Percentiles rank a stretch among this genome's conserved stretches.
Evolutionary conservation across 2,329 filamentous ascomycete species (phyloP).

Genomic region (Microdochium paspali): DNA sequence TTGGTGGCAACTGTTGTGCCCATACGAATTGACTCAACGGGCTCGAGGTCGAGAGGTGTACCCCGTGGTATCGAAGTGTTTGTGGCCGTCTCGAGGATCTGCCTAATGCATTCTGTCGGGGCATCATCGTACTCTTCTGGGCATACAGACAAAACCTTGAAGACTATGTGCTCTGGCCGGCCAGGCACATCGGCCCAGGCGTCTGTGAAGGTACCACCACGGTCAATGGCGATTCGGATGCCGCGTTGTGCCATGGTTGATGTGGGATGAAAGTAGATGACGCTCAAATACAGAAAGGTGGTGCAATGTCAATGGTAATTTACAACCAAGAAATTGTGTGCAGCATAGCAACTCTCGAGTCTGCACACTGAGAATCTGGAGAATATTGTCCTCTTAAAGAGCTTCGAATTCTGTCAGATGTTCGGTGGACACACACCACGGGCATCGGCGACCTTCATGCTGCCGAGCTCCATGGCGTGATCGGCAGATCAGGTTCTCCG

Average conservation of each 20-base stretch:
- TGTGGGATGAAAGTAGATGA: neutral
- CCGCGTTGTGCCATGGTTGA: neutral
- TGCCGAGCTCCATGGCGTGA: too few species aligned
- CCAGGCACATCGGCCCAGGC: slow-evolving; percentile 56
- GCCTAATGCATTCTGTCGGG: slow-evolving; percentile 60
- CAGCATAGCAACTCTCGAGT: too few species aligned
- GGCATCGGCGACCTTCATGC: too few species aligned
- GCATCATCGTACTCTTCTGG: slow-evolving; percentile 63
- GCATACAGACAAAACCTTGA: slow-evolving; percentile 69
- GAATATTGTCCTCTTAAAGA: too few species aligned
- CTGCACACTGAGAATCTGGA: too few species aligned
- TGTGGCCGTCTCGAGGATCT: slow-evolving; percentile 53
- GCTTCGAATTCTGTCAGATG: too few species aligned
- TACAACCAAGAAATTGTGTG: too few species aligned
- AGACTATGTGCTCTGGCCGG: slow-evolving; percentile 54
- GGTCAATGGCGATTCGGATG: slow-evolving; percentile 30
- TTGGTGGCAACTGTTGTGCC: slow-evolving; percentile 71
- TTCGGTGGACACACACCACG: too few species aligned
- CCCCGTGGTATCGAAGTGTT: slow-evolving; percentile 41
- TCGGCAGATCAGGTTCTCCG: too few species aligned
- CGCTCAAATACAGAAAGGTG: too few species aligned
- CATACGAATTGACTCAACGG: slow-evolving; percentile 37
- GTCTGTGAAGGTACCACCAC: slow-evolving; percentile 69
- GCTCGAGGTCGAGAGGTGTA: neutral
- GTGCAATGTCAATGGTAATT: too few species aligned